phyloP scores from a whole-genome alignment of 306 rosid species.

The Cucumis melo region DNA sequence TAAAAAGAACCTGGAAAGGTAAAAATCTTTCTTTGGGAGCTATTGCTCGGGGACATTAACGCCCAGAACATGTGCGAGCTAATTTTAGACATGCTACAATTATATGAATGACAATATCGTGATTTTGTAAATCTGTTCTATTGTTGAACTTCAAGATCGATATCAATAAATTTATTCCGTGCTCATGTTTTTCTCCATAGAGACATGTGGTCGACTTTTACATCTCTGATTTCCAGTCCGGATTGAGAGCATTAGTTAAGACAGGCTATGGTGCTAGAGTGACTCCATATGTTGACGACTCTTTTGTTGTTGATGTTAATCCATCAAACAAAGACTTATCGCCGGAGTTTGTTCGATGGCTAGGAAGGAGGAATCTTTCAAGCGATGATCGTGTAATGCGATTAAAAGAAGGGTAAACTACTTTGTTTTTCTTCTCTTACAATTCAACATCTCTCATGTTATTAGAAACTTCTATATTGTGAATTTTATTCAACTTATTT shows the following conservation, averaged over 20 bases:
- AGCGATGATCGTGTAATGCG: constrained; percentile 74
- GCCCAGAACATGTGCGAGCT: not conserved
- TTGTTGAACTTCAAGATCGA: not conserved
- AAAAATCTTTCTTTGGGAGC: not conserved
- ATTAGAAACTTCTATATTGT: not conserved
- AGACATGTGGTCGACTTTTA: constrained; percentile 89
- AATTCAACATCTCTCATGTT: not conserved
- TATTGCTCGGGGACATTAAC: not conserved
- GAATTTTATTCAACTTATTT: not conserved
- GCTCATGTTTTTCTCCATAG: constrained; percentile 24
- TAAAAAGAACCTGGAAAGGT: not conserved
- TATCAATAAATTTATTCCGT: not conserved
- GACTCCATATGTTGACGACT: constrained; percentile 88
- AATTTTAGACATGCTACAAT: not conserved
- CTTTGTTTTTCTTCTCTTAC: not conserved
- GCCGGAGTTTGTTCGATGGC: constrained; percentile 76
- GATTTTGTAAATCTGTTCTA: not conserved
- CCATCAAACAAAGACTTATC: constrained; percentile 68
- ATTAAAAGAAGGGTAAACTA: constrained; percentile 76
- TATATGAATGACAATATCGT: not conserved
- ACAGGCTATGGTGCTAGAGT: constrained; percentile 85
- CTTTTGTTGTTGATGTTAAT: constrained; percentile 42
- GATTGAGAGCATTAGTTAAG: constrained; percentile 95
- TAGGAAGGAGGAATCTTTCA: constrained; percentile 76
- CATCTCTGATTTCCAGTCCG: constrained; percentile 99